Percentiles rank a stretch among this genome's conserved stretches.
Conservation (phyloP, 2,329 filamentous ascomycete genomes). For the Huntiella abstrusa region DNA sequence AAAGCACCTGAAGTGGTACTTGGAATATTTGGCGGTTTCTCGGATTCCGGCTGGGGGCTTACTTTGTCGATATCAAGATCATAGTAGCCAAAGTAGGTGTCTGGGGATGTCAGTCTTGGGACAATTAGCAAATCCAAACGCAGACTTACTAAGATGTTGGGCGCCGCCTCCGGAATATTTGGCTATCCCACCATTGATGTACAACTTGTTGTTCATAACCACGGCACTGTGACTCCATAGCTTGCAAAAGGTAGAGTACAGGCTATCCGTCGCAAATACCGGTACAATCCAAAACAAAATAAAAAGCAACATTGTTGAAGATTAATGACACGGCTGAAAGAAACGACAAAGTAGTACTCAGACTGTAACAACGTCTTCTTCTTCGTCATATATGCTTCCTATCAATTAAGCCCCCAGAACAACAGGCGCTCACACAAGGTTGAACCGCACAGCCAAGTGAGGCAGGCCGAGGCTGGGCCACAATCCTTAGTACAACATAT, state of each 20-base stretch:
- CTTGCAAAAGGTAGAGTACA: neutral
- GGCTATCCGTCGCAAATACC: neutral
- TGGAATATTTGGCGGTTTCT: slow-evolving; percentile 22
- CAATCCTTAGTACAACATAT: no score
- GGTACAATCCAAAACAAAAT: neutral
- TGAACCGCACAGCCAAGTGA: neutral
- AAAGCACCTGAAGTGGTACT: no score
- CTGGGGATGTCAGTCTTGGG: slow-evolving; percentile 3
- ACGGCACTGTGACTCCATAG: slow-evolving; percentile 35
- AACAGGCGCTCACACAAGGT: neutral
- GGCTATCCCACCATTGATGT: slow-evolving; percentile 39
- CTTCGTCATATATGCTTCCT: no score
- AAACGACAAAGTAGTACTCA: no score
- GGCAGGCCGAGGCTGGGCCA: no score
- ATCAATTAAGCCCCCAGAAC: neutral
- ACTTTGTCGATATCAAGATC: slow-evolving; percentile 30
- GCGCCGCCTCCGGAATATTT: no score
- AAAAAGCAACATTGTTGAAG: neutral
- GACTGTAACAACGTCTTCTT: no score
- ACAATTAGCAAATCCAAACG: no score
- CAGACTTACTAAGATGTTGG: slow-evolving; percentile 21
- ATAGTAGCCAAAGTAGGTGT: slow-evolving; percentile 29
- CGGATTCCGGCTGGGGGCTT: slow-evolving; percentile 34
- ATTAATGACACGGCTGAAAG: neutral
- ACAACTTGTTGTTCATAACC: slow-evolving; percentile 38